These are phyloP conservation scores for Stygiomarasmius scandens DNA, from an alignment of 1,284 basidiomycete genomes.

Conservation along the genomic window DNA sequence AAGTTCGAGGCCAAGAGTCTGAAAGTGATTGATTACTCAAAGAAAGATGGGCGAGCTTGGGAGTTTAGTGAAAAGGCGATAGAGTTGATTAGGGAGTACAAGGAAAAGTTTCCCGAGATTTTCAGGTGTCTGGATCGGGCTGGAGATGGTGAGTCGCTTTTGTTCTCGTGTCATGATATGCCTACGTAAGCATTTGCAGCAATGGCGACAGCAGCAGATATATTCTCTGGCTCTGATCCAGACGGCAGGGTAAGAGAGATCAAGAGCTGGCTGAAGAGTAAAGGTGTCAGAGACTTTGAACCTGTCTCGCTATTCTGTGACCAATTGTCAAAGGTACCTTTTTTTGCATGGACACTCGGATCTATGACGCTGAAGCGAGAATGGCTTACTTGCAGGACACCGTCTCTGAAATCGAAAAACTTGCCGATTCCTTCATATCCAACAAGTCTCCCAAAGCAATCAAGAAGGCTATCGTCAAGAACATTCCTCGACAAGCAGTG, in stretches of 20 bases:
- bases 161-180: not conserved
- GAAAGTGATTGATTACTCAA: slow-evolving; percentile 94
- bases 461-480: slow-evolving; percentile 90
- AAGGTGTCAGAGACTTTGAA: slow-evolving; percentile 90
- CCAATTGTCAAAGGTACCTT: slow-evolving; percentile 80
- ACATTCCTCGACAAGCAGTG: slow-evolving; percentile 92
- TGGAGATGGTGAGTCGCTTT: slow-evolving; percentile 60
- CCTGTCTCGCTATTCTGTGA: slow-evolving; percentile 92
- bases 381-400: slow-evolving; percentile 58
- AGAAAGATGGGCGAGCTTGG: slow-evolving; percentile 86
- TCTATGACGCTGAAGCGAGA: slow-evolving; percentile 2
- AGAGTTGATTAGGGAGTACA: slow-evolving; percentile 83
- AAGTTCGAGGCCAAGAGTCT: slow-evolving; percentile 97
- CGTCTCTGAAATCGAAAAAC: slow-evolving; percentile 76
- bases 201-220: slow-evolving; percentile 73
- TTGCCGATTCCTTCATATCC: slow-evolving; percentile 70
- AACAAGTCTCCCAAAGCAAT: slow-evolving; percentile 64
- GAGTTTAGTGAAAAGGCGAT: slow-evolving; percentile 92
- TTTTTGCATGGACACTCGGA: not conserved
- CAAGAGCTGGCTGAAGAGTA: slow-evolving; percentile 84
- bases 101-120: slow-evolving; percentile 82
- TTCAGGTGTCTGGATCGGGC: slow-evolving; percentile 69
- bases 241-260: slow-evolving; percentile 78
- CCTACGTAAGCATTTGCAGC: slow-evolving; percentile 41
- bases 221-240: slow-evolving; percentile 69